Evolutionary conservation across 202 grass and related monocot species (phyloP), one percentile per base, ranked within the genome.

Genomic region (Setaria italica): DNA sequence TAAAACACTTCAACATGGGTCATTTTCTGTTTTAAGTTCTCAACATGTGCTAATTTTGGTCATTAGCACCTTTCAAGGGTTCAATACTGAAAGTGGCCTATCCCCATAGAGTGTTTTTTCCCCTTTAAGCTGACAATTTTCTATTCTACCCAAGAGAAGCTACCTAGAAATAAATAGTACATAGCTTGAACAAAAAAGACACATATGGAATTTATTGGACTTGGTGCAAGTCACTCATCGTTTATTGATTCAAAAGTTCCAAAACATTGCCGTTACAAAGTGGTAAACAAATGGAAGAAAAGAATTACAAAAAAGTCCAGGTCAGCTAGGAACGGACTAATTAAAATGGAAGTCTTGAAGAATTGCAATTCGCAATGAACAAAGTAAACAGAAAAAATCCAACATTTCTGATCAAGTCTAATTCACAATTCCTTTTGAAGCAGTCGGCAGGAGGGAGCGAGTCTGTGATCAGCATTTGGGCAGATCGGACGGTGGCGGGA

Each of bases 401-500:
- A 62, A 15, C 77, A 19, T 30, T 54, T 72, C 12, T 66, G 62
- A 51, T 62, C 48, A 17, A 6, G 25, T 66, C 64, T 83, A 74
- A 64, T 82, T 71, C 79, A 59, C 67, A 71, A 33, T 71, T 71
- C 21, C 21, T 57, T 82, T 65, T n/a, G 80, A 82, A 82, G 51
- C 67, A 20, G 45, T 12, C 80, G 51, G 79, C 67, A 12, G 53
- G 25, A 20, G 10, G 5, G 49, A 37, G 50, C 6, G 64, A 7
- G 33, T 74, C 70, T 74, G 64, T 72, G 63, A 66, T 76, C 72
- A 97, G 42, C 94, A 97, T 74, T 89, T 90, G 67, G 94, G 94
- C 64, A 94, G 70, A 85, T 97, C 94, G 12, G 82, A 85, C 39
- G 94, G 94, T 16, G 94, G 94, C 7, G 94, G 91, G 21, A 85